A percentile compares a stretch with the other conserved stretches of the same genome.
Conservation (phyloP, 768 basidiomycete genomes). For the Crucibulum laeve region DNA sequence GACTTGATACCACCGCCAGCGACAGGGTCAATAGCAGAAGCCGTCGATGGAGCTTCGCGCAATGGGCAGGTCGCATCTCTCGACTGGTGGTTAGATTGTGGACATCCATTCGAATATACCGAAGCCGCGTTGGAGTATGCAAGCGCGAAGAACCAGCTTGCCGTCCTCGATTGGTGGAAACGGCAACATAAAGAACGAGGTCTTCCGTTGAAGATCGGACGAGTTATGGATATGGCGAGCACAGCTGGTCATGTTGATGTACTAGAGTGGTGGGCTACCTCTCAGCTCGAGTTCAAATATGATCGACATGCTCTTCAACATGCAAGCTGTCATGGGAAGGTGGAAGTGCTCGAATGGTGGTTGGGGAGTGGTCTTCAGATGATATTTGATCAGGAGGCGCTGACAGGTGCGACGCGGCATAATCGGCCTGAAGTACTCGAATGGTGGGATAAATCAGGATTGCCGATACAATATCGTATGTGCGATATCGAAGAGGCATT, state of each 20-base stretch:
- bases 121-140: conserved; percentile 79
- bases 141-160: conserved; percentile 71
- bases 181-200: conserved; percentile 41
- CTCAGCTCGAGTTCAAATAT: conserved; percentile 74
- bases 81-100: conserved; percentile 78
- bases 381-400: conserved; percentile 75
- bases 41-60: conserved; percentile 76
- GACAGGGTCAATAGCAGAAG: conserved; percentile 54
- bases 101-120: conserved; percentile 66
- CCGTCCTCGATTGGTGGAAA: conserved; percentile 84
- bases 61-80: conserved; percentile 71
- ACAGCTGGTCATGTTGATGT: conserved; percentile 71
- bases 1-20: conserved; percentile 55
- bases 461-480: conserved; percentile 82
- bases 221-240: conserved; percentile 83
- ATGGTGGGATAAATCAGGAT: conserved; percentile 83
- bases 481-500: conserved; percentile 91
- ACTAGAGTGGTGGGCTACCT: conserved; percentile 83
- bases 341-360: conserved; percentile 85
- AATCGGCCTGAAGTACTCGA: conserved; percentile 79
- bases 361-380: conserved; percentile 70
- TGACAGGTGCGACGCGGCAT: conserved; percentile 76
- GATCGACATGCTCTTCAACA: conserved; percentile 74
- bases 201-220: conserved; percentile 74
- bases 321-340: conserved; percentile 75